Evolutionary conservation across 2,329 filamentous ascomycete species (phyloP), one percentile per base, ranked within the genome.

Genomic region (Metarhizium robertsii): DNA sequence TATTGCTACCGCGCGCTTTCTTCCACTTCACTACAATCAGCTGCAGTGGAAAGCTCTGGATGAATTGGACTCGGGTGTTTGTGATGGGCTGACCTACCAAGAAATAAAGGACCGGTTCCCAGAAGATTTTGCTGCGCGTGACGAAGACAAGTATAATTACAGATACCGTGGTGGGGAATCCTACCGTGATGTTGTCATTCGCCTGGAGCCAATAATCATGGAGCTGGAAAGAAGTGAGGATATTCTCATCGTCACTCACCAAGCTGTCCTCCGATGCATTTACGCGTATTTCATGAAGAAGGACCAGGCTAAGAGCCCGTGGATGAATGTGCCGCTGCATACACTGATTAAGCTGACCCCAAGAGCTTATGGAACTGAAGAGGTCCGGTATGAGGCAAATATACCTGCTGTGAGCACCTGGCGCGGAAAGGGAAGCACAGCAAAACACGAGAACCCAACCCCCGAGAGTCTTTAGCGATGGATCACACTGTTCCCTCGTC

Each of bases 61-160:
- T 67, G 94, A 99, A 74, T 86, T 99, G 42, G 94, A 99, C 70
- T 92, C 90, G 1, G 94, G 94, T 52, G 90, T 97, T 50, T 99
- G 94, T 73, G 94, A 99, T 65, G 92, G 92, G 54, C 84, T 97
- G 69, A 99, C 94, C 1, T 96, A 96, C 70, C 89, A 90, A 66
- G 88, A 99, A 68, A 97, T 99, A 67, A 90, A 94, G 65, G 84
- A 95, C 65, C 76, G 81, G 54, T 97, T 90, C 68, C 94, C 94
- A 0, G 92, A 96, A 62, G 94, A 99, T 74, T 99, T 99, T 74
- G 84, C 85, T 52, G 91, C 92, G 38, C 90, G 94, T 59, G 94
- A 99, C 71, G 90, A 96, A 62, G 94, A 99, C 78, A 99, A 99
- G 73, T 97, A 97, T 82, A 97, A 99, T 76, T 99, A 99, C 75